A percentile compares a stretch with the other conserved stretches of the same genome.
Conservation (phyloP, 495 filamentous ascomycete genomes). For the Ascobolus immersus region DNA sequence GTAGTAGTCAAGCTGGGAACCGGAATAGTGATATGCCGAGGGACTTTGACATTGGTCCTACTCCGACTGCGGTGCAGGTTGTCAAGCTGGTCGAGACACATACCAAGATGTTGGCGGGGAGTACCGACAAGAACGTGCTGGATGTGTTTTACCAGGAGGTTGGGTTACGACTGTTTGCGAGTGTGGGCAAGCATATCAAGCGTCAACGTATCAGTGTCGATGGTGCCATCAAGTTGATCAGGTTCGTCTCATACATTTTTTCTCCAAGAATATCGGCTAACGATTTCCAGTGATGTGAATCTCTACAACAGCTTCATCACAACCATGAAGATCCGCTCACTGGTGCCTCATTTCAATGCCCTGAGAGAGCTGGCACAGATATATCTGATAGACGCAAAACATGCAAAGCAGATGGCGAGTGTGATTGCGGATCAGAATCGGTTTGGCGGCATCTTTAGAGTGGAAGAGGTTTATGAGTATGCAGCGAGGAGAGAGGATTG, state of each 20-base stretch:
- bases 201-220: constrained; percentile 75
- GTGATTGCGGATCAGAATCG: constrained; percentile 81
- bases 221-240: constrained; percentile 76
- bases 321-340: constrained; percentile 53
- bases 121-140: constrained; percentile 87
- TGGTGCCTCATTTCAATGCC: constrained; percentile 73
- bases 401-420: constrained; percentile 83
- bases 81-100: constrained; percentile 69
- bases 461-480: constrained; percentile 95
- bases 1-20: constrained; percentile 3
- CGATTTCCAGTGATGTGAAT: constrained; percentile 51
- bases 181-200: constrained; percentile 89
- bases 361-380: constrained; percentile 84
- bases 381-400: constrained; percentile 63
- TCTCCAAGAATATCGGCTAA: background rate
- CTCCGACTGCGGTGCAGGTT: constrained; percentile 46
- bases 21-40: constrained; percentile 16
- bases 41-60: constrained; percentile 52
- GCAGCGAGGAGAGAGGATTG: constrained; percentile 85
- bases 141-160: constrained; percentile 99
- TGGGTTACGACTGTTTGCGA: constrained; percentile 67
- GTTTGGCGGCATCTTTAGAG: constrained; percentile 74
- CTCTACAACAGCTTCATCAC: constrained; percentile 67
- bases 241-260: constrained; percentile 20
- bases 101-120: constrained; percentile 71